Base-by-base conservation (phyloP, 768 basidiomycete species). In the Dacryopinax spathularia region DNA sequence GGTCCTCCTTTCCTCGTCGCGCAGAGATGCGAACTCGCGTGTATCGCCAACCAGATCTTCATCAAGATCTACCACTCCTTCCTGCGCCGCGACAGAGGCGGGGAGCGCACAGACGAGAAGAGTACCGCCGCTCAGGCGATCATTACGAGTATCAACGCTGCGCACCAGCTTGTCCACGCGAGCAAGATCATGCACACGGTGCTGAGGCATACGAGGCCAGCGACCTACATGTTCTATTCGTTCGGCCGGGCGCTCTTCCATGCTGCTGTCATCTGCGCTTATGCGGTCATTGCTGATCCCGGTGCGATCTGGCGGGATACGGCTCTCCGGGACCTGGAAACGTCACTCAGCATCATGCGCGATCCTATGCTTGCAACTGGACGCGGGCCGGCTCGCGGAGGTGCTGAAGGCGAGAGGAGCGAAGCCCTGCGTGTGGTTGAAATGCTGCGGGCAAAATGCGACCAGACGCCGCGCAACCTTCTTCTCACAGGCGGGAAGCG, bases 51-150 rank as follows among this genome's bases (percentile, higher is more conserved):
- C 66, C 73, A 82, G 36, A 70, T 89, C 61, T 75, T 87, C 62
- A 73, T 88, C 66, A 83, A 82, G 72, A 75, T 82, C 5, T 89
- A 85, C 70, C 70, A 83, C n/a, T 88, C 88, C 0, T 87, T 88
- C 72, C 72, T 88, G 65, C 48, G 13, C 3, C 29, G 25, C 18
- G 25, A 75, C 77, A 72, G 72, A 66, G 66, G 48, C 68, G 69
- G 65, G 34, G 65, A 63, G 73, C 61, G 22, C n/a, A n/a, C n/a
- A n/a, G n/a, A n/a, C n/a, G n/a, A n/a, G n/a, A n/a, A 29, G 41
- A 69, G 73, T 62, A 70, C 76, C 12, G 75, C 77, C 62, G 79
- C 79, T 63, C 82, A 83, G 64, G 84, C 84, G 1, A 77, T 79
- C 15, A 77, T 81, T 35, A 82, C 83, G 34, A 80, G 80, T 33